These are phyloP conservation scores for Tetrapisispora phaffii DNA, from an alignment of 805 yeast species.

Conservation along the genomic window DNA sequence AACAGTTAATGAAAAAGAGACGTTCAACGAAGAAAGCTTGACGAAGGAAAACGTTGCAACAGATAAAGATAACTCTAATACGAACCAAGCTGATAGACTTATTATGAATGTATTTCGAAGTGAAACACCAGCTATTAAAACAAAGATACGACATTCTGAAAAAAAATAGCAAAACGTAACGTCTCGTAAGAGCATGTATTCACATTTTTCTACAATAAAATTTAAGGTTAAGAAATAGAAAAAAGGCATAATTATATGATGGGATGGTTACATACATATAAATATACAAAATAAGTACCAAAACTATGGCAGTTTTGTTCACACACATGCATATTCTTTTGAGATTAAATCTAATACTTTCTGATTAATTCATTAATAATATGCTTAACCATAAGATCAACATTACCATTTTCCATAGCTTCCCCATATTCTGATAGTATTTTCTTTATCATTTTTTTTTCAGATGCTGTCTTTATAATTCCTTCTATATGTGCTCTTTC, in stretches of 20 bases:
- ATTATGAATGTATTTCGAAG: background rate
- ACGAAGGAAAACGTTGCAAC: too few relatives aligned
- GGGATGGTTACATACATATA: too few relatives aligned
- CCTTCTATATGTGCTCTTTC: slow-evolving; percentile 38
- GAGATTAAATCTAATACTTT: background rate
- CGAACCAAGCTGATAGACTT: background rate
- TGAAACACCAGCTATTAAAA: background rate
- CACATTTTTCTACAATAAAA: background rate
- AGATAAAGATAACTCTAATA: background rate
- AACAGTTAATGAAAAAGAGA: too few relatives aligned
- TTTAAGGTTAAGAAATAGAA: background rate
- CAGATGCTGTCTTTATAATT: slow-evolving; percentile 33
- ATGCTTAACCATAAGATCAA: slow-evolving; percentile 15
- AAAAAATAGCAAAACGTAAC: too few relatives aligned
- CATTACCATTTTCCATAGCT: slow-evolving; percentile 34
- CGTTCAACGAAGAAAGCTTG: too few relatives aligned
- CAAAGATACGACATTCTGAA: background rate
- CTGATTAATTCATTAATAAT: slow-evolving; percentile 4
- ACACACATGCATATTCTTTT: too few relatives aligned
- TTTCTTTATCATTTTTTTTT: slow-evolving; percentile 34
- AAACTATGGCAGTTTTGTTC: too few relatives aligned
- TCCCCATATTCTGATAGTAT: slow-evolving; percentile 43
- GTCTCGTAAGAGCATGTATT: background rate
- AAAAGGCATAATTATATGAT: background rate
- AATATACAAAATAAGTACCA: too few relatives aligned